Evolutionary conservation across 139 green algal species (phyloP), one percentile per base, ranked within the genome.

Genomic region (Coelastrella sp.): DNA sequence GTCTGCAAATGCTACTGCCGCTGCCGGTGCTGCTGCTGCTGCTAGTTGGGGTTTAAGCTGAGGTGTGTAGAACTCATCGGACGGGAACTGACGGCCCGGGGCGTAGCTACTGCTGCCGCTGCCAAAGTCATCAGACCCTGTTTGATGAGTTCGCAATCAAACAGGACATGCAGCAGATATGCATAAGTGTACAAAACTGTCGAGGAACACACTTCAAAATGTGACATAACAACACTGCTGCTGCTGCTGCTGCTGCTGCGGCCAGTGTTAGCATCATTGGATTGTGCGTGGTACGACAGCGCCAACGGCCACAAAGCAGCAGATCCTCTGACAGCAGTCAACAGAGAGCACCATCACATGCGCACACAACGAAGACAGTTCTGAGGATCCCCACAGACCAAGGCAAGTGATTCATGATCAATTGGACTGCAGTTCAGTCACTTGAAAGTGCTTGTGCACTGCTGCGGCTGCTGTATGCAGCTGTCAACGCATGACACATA

Each of bases 81-180:
- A 71, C 3, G 83, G 83, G 54, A 88, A 88, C 4, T 80, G 54
- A 4, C 14, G 57, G 68, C 68, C 68, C 16, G 19, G 78, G 56
- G 78, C 47, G 3, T 71, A 66, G 54, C 60, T 57, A 16, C 65
- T 17, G 19, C 17, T 56, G 54, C 54, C 20, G 19, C 68, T 58
- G 54, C 83, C 83, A 73, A 88, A 88, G 57, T 88, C 83, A 59
- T 88, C 83, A 58, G 83, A n/a, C 60, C 83, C 83, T 88, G 83
- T n/a, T 13, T 71, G 61, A 71, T 19, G 8, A 13, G 11, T 19
- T 47, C 73, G n/a, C 13, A 78, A 7, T 54, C 7, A 2, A 2
- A 22, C 73, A 78, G 73, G 11, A 7, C 6, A 54, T 7, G n/a
- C 73, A 78, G 73, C 73, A 71, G 11, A 71, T 13, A 78, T 32